Evolutionary conservation across 1,284 basidiomycete species (phyloP).

Genomic region (Puccinia brachypodii): DNA sequence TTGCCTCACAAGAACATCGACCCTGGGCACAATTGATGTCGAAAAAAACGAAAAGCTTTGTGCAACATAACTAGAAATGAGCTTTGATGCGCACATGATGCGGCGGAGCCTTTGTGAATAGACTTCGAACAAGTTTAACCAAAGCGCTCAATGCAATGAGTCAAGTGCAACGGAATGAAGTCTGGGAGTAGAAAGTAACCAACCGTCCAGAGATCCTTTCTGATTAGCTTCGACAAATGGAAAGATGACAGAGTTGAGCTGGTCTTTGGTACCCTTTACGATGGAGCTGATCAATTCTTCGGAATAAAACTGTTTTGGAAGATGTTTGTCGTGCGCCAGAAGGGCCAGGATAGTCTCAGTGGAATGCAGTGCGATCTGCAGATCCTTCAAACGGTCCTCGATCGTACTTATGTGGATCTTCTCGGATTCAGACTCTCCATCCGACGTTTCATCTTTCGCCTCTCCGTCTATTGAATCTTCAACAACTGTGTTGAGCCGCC

Average conservation of each 20-base stretch:
- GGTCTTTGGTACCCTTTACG: constrained; percentile 67
- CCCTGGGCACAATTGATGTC: constrained; percentile 38
- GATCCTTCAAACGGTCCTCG: constrained; percentile 18
- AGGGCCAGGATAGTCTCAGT: constrained; percentile 23
- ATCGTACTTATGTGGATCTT: constrained; percentile 22
- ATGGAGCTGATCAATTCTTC: constrained; percentile 85
- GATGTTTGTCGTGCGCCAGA: constrained; percentile 20
- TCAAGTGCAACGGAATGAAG: neutral
- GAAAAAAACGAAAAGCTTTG: constrained; percentile 33
- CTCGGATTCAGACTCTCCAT: neutral
- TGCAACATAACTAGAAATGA: constrained; percentile 27
- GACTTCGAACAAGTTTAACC: constrained; percentile 14
- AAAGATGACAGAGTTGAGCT: constrained; percentile 75
- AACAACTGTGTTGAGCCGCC: neutral
- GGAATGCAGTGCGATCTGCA: constrained; percentile 33
- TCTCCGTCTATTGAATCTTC: neutral
- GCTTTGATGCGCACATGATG: constrained; percentile 15
- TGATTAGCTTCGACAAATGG: constrained; percentile 70
- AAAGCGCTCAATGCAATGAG: neutral
- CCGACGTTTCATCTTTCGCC: neutral
- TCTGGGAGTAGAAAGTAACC: constrained; percentile 16
- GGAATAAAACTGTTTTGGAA: constrained; percentile 69
- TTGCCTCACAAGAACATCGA: constrained; percentile 25
- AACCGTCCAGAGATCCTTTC: constrained; percentile 32
- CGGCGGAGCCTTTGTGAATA: constrained; percentile 23